Conservation (phyloP, 2,329 filamentous ascomycete genomes). For the Hortaea werneckii region DNA sequence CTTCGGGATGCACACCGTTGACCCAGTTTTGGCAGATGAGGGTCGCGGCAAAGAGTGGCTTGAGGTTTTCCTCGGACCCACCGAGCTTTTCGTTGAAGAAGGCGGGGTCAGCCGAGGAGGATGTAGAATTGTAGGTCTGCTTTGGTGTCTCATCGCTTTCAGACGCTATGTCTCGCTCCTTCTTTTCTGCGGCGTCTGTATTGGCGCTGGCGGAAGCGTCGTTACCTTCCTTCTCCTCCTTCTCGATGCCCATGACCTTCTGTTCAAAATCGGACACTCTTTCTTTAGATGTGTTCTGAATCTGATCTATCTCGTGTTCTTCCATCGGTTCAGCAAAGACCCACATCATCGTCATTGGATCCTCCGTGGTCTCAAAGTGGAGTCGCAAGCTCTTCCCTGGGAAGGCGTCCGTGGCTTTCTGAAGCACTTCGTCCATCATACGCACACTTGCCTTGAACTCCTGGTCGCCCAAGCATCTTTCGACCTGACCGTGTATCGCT, state of each 20-base stretch:
- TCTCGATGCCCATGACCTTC: conserved; percentile 23
- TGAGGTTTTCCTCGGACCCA: conserved; percentile 6
- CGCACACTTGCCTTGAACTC: conserved; percentile 78
- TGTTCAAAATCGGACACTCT: conserved; percentile 61
- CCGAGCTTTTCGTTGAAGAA: conserved; percentile 3
- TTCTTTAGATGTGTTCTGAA: conserved; percentile 59
- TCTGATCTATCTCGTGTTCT: conserved; percentile 57
- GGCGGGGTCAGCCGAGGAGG: conserved; percentile 4
- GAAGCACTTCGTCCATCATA: conserved; percentile 67
- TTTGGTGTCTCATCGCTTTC: not conserved
- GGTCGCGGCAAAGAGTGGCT: conserved; percentile 55
- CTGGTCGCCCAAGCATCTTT: conserved; percentile 59
- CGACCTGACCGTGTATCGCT: conserved; percentile 69
- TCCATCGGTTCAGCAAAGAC: conserved; percentile 81
- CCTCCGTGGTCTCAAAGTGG: conserved; percentile 36
- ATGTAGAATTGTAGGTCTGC: not conserved
- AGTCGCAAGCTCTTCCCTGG: conserved; percentile 45
- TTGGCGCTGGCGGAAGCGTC: not conserved
- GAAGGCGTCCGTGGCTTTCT: conserved; percentile 64
- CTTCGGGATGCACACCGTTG: conserved; percentile 45
- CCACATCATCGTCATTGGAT: conserved; percentile 56
- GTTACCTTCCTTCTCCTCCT: conserved; percentile 8
- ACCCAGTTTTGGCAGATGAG: conserved; percentile 64
- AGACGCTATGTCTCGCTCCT: not conserved
- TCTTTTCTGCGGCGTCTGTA: not conserved